Percentiles rank a stretch among this genome's conserved stretches.
These are phyloP conservation scores for Suhomyces bribrorum DNA, from an alignment of 1,139 yeast species.

Conservation along the genomic window DNA sequence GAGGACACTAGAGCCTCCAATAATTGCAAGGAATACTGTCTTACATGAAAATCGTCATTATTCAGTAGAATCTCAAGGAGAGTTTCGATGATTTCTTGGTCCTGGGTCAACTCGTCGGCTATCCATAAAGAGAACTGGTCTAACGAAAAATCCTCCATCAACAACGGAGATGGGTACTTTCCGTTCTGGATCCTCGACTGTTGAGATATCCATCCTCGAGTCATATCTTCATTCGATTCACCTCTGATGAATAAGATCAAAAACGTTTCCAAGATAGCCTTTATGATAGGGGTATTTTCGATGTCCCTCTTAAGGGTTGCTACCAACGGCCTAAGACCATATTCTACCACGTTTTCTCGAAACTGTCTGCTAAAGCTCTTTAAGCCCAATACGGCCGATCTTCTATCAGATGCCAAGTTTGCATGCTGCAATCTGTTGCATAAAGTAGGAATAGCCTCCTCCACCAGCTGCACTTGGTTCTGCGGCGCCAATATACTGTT, in stretches of 20 bases:
- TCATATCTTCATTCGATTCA: constrained; percentile 51
- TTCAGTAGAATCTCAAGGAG: constrained; percentile 57
- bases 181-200: constrained; percentile 80
- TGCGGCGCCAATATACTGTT: constrained; percentile 37
- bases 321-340: constrained; percentile 78
- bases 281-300: constrained; percentile 70
- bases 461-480: constrained; percentile 56
- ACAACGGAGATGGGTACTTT: constrained; percentile 78
- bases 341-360: constrained; percentile 87
- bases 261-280: constrained; percentile 83
- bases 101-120: constrained; percentile 88
- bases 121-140: constrained; percentile 95
- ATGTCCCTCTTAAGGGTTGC: constrained; percentile 65
- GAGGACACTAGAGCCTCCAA: constrained; percentile 82
- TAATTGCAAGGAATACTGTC: constrained; percentile 79
- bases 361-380: constrained; percentile 89
- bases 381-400: constrained; percentile 88
- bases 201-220: constrained; percentile 71
- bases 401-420: constrained; percentile 76
- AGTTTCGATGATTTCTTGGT: constrained; percentile 55
- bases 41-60: constrained; percentile 66
- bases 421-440: constrained; percentile 89
- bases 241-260: constrained; percentile 73
- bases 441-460: constrained; percentile 84
- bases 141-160: constrained; percentile 56